Evolutionary conservation across 352 stramenopile genomes (phyloP).

Genomic region (Pythium vanterpoolii): DNA sequence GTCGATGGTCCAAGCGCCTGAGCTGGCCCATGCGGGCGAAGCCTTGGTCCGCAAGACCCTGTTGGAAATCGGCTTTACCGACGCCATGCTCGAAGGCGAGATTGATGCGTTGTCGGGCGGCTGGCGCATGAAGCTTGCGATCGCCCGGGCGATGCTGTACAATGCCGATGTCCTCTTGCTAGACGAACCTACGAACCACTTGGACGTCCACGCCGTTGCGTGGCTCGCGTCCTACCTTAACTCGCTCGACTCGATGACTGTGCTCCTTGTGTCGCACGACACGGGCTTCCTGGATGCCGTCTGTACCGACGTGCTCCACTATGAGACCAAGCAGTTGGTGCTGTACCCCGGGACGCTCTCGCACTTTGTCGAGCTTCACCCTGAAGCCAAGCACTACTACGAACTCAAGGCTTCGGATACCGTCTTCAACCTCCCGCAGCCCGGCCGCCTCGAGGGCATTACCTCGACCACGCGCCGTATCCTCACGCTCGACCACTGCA

Average conservation of each 20-base stretch:
- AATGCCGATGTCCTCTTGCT: constrained; percentile 95
- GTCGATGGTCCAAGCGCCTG: constrained; percentile 56
- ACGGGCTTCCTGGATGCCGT: constrained; percentile 96
- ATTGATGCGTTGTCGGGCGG: constrained; percentile 93
- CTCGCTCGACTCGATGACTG: constrained; percentile 92
- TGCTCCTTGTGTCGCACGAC: constrained; percentile 97
- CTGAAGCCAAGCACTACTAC: constrained; percentile 93
- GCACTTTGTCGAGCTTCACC: constrained; percentile 89
- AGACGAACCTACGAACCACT: constrained; percentile 95
- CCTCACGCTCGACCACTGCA: constrained; percentile 87
- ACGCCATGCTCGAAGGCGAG: constrained; percentile 89
- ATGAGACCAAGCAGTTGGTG: constrained; percentile 95
- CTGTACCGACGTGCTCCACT: constrained; percentile 96
- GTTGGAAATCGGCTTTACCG: constrained; percentile 91
- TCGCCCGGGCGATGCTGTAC: constrained; percentile 92
- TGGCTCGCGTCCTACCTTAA: constrained; percentile 98
- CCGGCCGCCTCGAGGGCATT: constrained; percentile 89
- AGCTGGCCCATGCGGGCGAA: constrained; percentile 71
- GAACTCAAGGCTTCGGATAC: constrained; percentile 80
- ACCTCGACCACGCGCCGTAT: constrained; percentile 91
- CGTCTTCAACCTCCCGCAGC: constrained; percentile 88
- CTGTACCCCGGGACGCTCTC: constrained; percentile 88
- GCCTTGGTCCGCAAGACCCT: constrained; percentile 83
- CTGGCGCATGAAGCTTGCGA: constrained; percentile 97
- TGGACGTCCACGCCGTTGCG: constrained; percentile 96